These are phyloP conservation scores for Termitomyces sp. DNA, from an alignment of 768 basidiomycete species.

Conservation along the genomic window DNA sequence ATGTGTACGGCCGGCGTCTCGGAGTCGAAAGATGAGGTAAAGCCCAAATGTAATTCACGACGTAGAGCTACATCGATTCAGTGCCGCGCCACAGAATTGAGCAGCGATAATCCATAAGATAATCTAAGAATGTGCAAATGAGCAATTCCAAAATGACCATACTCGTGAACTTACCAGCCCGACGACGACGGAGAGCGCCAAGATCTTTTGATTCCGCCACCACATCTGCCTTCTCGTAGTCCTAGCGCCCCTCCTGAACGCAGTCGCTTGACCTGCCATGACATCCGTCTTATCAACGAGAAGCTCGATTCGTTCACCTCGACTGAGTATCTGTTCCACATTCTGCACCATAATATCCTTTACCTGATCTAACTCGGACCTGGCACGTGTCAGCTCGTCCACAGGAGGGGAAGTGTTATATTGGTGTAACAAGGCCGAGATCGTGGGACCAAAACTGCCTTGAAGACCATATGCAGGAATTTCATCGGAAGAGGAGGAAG, in stretches of 20 bases:
- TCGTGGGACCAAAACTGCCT: constrained; percentile 63
- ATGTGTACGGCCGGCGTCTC: neutral
- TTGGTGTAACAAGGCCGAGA: constrained; percentile 73
- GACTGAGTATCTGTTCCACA: constrained; percentile 90
- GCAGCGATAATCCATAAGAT: constrained; percentile 81
- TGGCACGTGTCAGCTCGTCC: constrained; percentile 88
- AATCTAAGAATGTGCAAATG: constrained; percentile 34
- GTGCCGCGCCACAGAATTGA: constrained; percentile 81
- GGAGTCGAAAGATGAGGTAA: neutral
- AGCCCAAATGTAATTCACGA: neutral
- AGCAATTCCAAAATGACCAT: constrained; percentile 1
- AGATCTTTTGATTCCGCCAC: constrained; percentile 77
- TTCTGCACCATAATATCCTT: constrained; percentile 99
- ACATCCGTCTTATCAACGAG: constrained; percentile 96
- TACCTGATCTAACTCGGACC: constrained; percentile 82
- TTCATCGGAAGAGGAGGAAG: constrained; percentile 53
- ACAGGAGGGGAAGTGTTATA: constrained; percentile 86
- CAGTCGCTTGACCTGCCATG: constrained; percentile 91
- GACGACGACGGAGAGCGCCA: constrained; percentile 67
- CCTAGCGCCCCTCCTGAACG: constrained; percentile 85
- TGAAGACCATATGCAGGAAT: constrained; percentile 63
- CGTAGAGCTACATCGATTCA: constrained; percentile 57
- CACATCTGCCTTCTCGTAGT: constrained; percentile 83
- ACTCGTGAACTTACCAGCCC: constrained; percentile 44
- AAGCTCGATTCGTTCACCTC: constrained; percentile 94